A percentile compares a stretch with the other conserved stretches of the same genome.
phyloP scores from a whole-genome alignment of 2,329 filamentous ascomycete genomes.

The Orbilia quercus region DNA sequence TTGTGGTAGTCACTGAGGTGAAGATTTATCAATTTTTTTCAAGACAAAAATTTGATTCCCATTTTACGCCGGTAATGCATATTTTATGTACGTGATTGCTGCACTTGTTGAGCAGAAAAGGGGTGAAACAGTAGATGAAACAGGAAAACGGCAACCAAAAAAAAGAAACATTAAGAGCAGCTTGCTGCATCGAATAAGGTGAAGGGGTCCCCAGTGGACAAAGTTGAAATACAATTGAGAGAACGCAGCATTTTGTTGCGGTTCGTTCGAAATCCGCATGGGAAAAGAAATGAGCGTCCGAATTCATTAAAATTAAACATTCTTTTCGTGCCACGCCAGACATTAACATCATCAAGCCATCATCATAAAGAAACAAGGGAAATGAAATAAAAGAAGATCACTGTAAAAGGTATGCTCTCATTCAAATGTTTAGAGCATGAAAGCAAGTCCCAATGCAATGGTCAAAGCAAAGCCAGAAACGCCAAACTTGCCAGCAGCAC shows the following conservation, averaged over 20 bases:
- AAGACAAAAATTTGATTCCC: constrained; percentile 16
- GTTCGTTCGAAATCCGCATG: neutral
- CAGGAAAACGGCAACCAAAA: constrained; percentile 6
- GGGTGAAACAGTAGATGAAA: neutral
- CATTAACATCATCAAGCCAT: constrained; percentile 22
- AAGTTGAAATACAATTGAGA: neutral
- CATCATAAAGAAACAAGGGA: constrained; percentile 24
- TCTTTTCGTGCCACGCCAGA: constrained; percentile 9
- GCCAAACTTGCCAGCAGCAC: constrained; percentile 48
- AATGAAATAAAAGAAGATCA: constrained; percentile 11
- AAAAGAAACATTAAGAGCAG: constrained; percentile 7
- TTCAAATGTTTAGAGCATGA: constrained; percentile 28
- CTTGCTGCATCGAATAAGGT: constrained; percentile 4
- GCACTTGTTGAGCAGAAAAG: constrained; percentile 5
- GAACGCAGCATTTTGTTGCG: constrained; percentile 3
- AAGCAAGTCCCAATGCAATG: constrained; percentile 48
- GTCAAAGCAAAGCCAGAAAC: constrained; percentile 50
- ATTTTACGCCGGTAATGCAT: constrained; percentile 43
- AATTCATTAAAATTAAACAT: constrained; percentile 52
- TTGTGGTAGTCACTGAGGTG: no score
- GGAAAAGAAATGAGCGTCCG: neutral
- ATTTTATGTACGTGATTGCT: constrained; percentile 33
- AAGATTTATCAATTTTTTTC: neutral
- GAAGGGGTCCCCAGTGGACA: neutral
- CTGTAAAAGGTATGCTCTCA: neutral